Evolutionary conservation across 345 rosid species (phyloP).

Genomic region (Anacardium occidentale): DNA sequence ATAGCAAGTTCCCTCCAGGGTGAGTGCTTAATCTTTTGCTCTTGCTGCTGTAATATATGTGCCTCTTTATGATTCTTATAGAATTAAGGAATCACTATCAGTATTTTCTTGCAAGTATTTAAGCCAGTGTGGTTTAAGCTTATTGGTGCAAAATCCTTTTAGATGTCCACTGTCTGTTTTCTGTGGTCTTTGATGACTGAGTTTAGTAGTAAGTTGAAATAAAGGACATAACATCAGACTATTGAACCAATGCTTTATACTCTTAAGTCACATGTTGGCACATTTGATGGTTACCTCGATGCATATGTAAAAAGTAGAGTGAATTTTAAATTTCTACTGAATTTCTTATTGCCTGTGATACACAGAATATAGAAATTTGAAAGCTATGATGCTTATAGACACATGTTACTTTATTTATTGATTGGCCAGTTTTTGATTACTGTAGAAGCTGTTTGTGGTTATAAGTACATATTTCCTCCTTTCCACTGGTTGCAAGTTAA

Average conservation of each 20-base stretch:
- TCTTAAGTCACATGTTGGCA: background rate
- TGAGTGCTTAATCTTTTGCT: constrained; percentile 32
- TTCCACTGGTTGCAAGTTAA: background rate
- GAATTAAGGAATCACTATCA: background rate
- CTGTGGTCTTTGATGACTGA: constrained; percentile 1
- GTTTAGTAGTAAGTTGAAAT: constrained; percentile 10
- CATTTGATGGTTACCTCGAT: background rate
- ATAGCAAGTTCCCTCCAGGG: constrained; percentile 98
- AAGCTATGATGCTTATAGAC: background rate
- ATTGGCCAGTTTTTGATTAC: background rate
- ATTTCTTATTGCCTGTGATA: background rate
- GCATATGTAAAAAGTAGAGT: background rate
- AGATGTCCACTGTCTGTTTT: constrained; percentile 1
- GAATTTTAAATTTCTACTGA: background rate
- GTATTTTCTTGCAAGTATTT: background rate
- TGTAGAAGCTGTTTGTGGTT: background rate
- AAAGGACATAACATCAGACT: background rate
- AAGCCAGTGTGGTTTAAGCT: background rate
- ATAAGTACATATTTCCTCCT: background rate
- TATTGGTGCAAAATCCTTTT: constrained; percentile 6
- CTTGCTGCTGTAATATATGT: background rate
- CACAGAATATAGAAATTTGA: background rate
- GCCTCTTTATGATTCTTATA: background rate
- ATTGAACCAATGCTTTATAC: background rate
- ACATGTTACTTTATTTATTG: background rate